Base-by-base conservation (phyloP, 1,284 basidiomycete genomes). In the Puccinia novopanici region DNA sequence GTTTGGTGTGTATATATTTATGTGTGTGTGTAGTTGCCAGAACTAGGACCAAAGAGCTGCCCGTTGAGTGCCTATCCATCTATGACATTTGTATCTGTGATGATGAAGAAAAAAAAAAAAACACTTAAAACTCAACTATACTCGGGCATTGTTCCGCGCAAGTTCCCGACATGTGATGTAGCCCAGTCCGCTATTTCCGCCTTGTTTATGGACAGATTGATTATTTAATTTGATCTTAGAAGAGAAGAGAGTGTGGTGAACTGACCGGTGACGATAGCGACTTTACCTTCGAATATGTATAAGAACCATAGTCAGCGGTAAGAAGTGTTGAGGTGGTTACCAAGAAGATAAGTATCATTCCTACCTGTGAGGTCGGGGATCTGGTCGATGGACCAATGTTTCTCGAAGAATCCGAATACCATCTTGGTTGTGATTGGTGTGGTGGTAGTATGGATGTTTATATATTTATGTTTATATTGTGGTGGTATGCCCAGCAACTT, bases 101-200 rank as follows among this genome's bases (percentile, higher is more conserved):
- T n/a, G n/a, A n/a, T n/a, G n/a, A 67, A 30, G 40, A 67, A 37
- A 67, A 37, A 27, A 30, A 27, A 22, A 67, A 37, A 30, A 30
- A 30, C 8, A 67, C 9, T 4, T 6, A 13, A 40, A 10, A 42
- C 61, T 40, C 61, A 63, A 79, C 76, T 79, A 79, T 40, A 79
- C 76, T 30, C 45, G n/a, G 27, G 76, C 76, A 70, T 67, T 55
- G 37, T 79, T 67, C 6, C 76, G 65, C 15, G 65, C 76, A n/a
- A 79, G 57, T 50, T 79, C 76, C 34, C 71, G 34, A 50, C 67
- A 70, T 6, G 65, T 71, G 30, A 61, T 71, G 45, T 59, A 79
- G 9, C 76, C 76, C 17, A 79, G n/a, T 22, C 76, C 76, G 17
- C 30, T 22, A 48, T 79, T 79, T n/a, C 67, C 76, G 27, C 76